A percentile compares a stretch with the other conserved stretches of the same genome.
phyloP scores from a whole-genome alignment of 371 early-diverging fungal genomes.

The Rhizopus delemar region DNA sequence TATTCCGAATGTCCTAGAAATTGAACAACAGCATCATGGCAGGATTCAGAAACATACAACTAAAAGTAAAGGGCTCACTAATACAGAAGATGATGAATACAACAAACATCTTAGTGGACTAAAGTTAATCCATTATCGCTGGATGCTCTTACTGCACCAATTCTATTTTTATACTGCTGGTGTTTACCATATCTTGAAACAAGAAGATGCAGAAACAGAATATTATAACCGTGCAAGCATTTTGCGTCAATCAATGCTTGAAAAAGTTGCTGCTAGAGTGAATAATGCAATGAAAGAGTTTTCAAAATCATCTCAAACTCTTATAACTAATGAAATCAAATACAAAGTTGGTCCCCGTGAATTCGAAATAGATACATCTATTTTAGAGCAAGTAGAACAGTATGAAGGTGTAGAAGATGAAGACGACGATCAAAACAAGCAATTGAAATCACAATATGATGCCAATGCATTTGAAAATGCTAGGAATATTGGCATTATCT shows the following conservation, averaged over 20 bases:
- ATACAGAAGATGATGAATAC: constrained; percentile 4
- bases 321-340: background rate
- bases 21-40: constrained; percentile 3
- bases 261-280: constrained; percentile 29
- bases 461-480: constrained; percentile 27
- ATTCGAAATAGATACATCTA: background rate
- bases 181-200: constrained; percentile 43
- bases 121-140: constrained; percentile 16
- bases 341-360: background rate
- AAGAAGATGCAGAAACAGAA: constrained; percentile 34
- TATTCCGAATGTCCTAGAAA: constrained; percentile 9
- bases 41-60: background rate
- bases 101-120: constrained; percentile 7
- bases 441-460: background rate
- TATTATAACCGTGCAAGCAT: constrained; percentile 55
- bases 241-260: constrained; percentile 45
- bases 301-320: background rate
- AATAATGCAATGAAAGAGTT: background rate
- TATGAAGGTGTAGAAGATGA: background rate
- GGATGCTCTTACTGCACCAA: constrained; percentile 61
- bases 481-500: constrained; percentile 15
- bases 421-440: background rate
- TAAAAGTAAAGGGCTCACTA: background rate
- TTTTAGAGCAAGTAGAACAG: background rate
- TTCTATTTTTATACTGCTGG: constrained; percentile 64